A percentile compares a stretch with the other conserved stretches of the same genome.
Conservation (phyloP, 805 yeast species). For the Grigorovia jiainica region DNA sequence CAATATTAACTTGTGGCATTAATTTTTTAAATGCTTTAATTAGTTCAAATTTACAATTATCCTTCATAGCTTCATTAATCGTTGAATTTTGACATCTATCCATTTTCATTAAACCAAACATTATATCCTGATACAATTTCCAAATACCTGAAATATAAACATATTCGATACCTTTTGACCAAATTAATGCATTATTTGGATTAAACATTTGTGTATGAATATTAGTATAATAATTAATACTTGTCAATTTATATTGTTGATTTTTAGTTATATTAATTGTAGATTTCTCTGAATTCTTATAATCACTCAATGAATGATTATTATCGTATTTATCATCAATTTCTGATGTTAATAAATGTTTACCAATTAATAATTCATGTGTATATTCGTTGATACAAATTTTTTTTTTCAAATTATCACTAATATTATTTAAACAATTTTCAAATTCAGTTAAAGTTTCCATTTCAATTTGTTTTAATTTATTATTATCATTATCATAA, state of each 20-base stretch:
- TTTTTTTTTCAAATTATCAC: background rate
- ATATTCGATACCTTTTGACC: conserved; percentile 80
- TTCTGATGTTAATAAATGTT: background rate
- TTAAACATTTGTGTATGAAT: conserved; percentile 16
- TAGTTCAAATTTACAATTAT: background rate
- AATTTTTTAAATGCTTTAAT: background rate
- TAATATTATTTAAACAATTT: background rate
- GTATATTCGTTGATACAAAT: background rate
- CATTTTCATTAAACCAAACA: conserved; percentile 18
- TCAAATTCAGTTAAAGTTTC: background rate
- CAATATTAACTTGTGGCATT: background rate
- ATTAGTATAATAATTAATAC: conserved; percentile 15
- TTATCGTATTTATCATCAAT: no score
- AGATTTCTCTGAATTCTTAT: background rate
- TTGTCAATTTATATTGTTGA: conserved; percentile 25
- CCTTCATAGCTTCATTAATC: background rate
- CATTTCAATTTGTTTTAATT: background rate
- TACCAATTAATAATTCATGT: background rate
- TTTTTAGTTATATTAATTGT: conserved; percentile 17
- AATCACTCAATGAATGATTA: background rate
- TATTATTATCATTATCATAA: background rate
- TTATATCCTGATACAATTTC: conserved; percentile 41
- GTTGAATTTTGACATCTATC: conserved; percentile 2
- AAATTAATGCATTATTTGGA: conserved; percentile 60
- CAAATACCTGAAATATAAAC: conserved; percentile 85